Conservation (phyloP, 2,329 filamentous ascomycete genomes). For the Sclerotinia subarctica region DNA sequence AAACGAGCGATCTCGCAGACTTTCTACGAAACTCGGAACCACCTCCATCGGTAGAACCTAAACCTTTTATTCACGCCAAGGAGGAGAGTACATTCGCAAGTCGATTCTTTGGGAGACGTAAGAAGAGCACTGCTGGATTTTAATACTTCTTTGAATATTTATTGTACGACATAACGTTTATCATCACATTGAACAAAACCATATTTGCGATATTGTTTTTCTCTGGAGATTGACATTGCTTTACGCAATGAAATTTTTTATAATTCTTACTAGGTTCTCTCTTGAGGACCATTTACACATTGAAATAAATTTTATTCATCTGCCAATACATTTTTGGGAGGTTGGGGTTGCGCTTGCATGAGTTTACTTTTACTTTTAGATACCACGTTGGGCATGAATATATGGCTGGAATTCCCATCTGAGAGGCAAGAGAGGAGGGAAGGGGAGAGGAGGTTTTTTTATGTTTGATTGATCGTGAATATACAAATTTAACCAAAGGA, state of each 20-base stretch:
- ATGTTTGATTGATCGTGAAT: neutral
- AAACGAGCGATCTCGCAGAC: conserved; percentile 66
- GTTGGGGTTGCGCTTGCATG: neutral
- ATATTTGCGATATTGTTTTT: neutral
- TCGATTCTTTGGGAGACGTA: conserved; percentile 19
- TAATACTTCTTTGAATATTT: neutral
- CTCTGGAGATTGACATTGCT: neutral
- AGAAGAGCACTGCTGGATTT: conserved; percentile 18
- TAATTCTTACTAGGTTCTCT: neutral
- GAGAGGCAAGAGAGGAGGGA: neutral
- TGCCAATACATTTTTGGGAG: neutral
- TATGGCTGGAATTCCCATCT: neutral
- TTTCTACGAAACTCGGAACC: conserved; percentile 51
- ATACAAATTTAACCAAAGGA: neutral
- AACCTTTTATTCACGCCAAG: conserved; percentile 14
- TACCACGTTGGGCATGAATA: conserved; percentile 1
- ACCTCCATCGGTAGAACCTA: conserved; percentile 20
- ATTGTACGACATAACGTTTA: neutral
- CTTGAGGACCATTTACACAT: neutral
- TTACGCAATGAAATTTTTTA: neutral
- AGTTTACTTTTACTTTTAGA: conserved; percentile 1
- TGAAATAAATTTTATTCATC: neutral
- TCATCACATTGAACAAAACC: neutral
- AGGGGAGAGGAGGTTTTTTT: neutral
- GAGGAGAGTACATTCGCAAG: conserved; percentile 20